phyloP scores from a whole-genome alignment of 352 stramenopile species.

The Phytophthora idaei region DNA sequence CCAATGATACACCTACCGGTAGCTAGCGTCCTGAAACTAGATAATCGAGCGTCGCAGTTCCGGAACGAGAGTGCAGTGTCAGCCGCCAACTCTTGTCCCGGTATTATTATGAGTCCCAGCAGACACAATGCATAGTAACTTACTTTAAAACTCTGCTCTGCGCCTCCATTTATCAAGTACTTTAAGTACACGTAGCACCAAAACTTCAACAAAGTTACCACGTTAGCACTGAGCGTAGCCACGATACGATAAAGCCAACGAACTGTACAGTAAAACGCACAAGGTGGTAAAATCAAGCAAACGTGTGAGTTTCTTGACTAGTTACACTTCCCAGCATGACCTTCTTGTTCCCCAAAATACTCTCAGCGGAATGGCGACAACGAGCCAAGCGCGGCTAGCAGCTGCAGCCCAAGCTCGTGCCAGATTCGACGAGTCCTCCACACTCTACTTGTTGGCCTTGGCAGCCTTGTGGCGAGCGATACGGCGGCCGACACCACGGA shows the following conservation, averaged over 20 bases:
- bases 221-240: neutral
- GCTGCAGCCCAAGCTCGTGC: slow-evolving; percentile 24
- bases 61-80: neutral
- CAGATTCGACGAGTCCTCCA: slow-evolving; percentile 40
- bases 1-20: slow-evolving; percentile 13
- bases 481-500: slow-evolving; percentile 96
- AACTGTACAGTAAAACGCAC: neutral
- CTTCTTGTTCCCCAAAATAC: slow-evolving; percentile 54
- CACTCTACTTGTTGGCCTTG: slow-evolving; percentile 94
- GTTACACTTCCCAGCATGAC: slow-evolving; percentile 62
- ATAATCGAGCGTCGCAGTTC: slow-evolving; percentile 11
- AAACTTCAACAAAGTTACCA: slow-evolving; percentile 2
- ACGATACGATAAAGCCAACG: neutral
- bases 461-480: slow-evolving; percentile 99
- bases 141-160: neutral
- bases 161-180: neutral
- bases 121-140: slow-evolving; percentile 16
- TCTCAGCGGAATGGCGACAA: slow-evolving; percentile 45
- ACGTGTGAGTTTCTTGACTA: slow-evolving; percentile 55
- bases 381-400: slow-evolving; percentile 33
- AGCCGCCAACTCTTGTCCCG: slow-evolving; percentile 3
- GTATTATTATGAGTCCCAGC: slow-evolving; percentile 19
- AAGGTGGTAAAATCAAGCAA: slow-evolving; percentile 44
- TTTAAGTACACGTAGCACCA: neutral
- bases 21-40: neutral